Conservation (phyloP, 495 filamentous ascomycete species). For the Xylaria acuta region DNA sequence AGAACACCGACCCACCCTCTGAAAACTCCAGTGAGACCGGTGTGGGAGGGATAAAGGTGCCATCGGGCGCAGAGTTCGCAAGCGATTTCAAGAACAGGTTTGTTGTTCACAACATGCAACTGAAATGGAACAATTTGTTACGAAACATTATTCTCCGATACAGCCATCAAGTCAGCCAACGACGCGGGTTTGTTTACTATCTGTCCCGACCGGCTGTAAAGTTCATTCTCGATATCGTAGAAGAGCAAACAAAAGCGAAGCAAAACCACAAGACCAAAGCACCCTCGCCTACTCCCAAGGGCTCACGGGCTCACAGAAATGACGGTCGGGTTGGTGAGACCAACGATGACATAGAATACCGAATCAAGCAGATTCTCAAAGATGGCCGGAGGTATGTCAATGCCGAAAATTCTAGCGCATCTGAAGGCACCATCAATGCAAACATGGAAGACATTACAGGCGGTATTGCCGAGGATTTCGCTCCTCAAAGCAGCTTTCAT, state of each 20-base stretch:
- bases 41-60: slow-evolving; percentile 50
- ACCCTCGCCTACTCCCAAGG: slow-evolving; percentile 41
- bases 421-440: slow-evolving; percentile 43
- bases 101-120: slow-evolving; percentile 93
- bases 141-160: slow-evolving; percentile 97
- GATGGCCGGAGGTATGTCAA: slow-evolving; percentile 85
- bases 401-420: slow-evolving; percentile 57
- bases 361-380: slow-evolving; percentile 83
- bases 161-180: slow-evolving; percentile 95
- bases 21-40: slow-evolving; percentile 40
- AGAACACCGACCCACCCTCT: slow-evolving; percentile 29
- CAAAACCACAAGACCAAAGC: slow-evolving; percentile 46
- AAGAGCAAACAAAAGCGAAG: slow-evolving; percentile 81
- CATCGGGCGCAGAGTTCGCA: slow-evolving; percentile 69
- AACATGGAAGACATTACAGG: slow-evolving; percentile 67
- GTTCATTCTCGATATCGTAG: slow-evolving; percentile 96
- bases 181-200: slow-evolving; percentile 97
- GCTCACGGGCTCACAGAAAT: slow-evolving; percentile 36
- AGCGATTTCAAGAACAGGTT: slow-evolving; percentile 99
- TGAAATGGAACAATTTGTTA: slow-evolving; percentile 97
- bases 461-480: slow-evolving; percentile 86
- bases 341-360: slow-evolving; percentile 74
- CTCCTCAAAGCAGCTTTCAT: slow-evolving; percentile 92
- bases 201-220: slow-evolving; percentile 94
- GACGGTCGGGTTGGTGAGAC: slow-evolving; percentile 46